These are phyloP conservation scores for Dovyalis caffra DNA, from an alignment of 345 rosid species.

Conservation along the genomic window DNA sequence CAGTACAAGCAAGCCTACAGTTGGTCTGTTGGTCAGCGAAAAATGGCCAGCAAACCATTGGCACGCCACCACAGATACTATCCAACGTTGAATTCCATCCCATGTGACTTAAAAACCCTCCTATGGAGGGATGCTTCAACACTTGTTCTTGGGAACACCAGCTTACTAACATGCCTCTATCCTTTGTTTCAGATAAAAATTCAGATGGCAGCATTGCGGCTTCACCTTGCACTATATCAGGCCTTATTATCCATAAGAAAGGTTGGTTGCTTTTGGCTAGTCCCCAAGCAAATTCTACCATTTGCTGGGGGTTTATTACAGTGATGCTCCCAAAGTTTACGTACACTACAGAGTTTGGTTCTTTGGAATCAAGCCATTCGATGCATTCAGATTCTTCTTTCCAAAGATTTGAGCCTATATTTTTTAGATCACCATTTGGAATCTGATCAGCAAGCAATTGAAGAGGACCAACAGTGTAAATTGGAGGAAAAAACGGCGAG, in stretches of 20 bases:
- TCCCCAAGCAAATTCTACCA: constrained; percentile 33
- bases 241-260: constrained; percentile 33
- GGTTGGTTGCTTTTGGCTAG: constrained; percentile 22
- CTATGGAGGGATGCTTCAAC: constrained; percentile 23
- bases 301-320: constrained; percentile 16
- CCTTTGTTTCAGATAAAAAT: constrained; percentile 14
- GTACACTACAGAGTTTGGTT: constrained; percentile 22
- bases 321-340: constrained; percentile 30
- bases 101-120: constrained; percentile 28
- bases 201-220: constrained; percentile 8
- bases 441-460: constrained; percentile 14
- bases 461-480: constrained; percentile 29
- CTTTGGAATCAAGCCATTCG: constrained; percentile 22
- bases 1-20: constrained; percentile 18
- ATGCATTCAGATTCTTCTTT: constrained; percentile 24
- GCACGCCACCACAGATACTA: constrained; percentile 17
- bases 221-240: constrained; percentile 23
- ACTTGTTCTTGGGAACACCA: constrained; percentile 29
- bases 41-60: constrained; percentile 23
- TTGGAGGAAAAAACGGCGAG: constrained; percentile 25
- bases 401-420: constrained; percentile 22
- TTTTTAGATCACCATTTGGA: neutral
- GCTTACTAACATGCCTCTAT: constrained; percentile 19
- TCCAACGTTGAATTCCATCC: constrained; percentile 34
- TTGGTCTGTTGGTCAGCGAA: constrained; percentile 25